Conservation (phyloP, 192 early-diverging fungal species). For the Kickxella alabastrina region DNA sequence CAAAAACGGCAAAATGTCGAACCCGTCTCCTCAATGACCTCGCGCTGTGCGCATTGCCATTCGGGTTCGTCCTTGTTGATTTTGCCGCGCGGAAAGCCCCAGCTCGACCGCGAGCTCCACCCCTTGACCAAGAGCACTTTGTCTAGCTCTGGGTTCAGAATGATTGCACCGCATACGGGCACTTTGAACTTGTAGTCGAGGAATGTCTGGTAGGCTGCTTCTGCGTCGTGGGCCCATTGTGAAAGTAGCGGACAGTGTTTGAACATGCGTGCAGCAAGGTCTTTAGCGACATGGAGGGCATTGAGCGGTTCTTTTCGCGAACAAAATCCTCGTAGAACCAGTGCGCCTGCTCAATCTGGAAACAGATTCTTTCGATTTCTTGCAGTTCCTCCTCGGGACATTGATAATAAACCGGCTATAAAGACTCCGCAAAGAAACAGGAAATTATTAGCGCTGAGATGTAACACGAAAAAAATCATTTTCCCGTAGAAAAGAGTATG, state of each 20-base stretch:
- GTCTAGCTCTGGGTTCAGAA: slow-evolving; percentile 77
- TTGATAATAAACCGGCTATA: slow-evolving; percentile 96
- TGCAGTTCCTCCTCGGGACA: slow-evolving; percentile 92
- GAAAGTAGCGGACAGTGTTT: slow-evolving; percentile 85
- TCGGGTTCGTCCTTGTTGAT: slow-evolving; percentile 97
- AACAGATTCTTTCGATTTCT: slow-evolving; percentile 94
- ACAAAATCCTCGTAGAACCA: slow-evolving; percentile 99
- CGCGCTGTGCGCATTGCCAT: slow-evolving; percentile 82
- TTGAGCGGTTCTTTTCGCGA: slow-evolving; percentile 72
- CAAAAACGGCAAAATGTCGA: slow-evolving; percentile 70
- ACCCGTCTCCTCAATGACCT: slow-evolving; percentile 97
- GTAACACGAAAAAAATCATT: neutral
- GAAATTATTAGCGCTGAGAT: neutral
- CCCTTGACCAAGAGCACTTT: slow-evolving; percentile 86
- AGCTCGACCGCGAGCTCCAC: slow-evolving; percentile 81
- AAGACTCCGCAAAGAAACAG: slow-evolving; percentile 15
- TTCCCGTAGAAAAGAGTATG: too few species aligned
- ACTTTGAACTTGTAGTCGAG: slow-evolving; percentile 94
- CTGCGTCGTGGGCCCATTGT: slow-evolving; percentile 84
- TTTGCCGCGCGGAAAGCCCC: slow-evolving; percentile 99
- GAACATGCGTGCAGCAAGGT: slow-evolving; percentile 78
- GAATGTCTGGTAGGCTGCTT: slow-evolving; percentile 85
- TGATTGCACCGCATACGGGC: slow-evolving; percentile 96
- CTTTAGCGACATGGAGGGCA: slow-evolving; percentile 84
- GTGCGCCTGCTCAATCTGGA: slow-evolving; percentile 98